These are phyloP conservation scores for Dactylis glomerata DNA, from an alignment of 176 grass and related monocot species.

Conservation along the genomic window DNA sequence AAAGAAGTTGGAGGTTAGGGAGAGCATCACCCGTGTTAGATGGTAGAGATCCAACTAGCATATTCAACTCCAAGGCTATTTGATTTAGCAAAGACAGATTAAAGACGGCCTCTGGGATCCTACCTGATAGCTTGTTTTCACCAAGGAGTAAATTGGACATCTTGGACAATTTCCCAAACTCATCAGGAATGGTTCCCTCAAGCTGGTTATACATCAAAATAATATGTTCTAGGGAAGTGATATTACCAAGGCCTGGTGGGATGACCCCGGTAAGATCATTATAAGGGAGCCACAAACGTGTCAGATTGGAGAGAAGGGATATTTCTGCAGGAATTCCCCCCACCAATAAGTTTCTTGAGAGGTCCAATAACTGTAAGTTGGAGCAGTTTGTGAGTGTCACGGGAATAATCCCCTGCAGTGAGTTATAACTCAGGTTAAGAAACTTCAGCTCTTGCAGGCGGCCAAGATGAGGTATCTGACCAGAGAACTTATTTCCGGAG, in stretches of 20 bases:
- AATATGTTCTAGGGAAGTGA: slow-evolving; percentile 26
- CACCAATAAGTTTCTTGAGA: slow-evolving; percentile 9
- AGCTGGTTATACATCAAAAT: slow-evolving; percentile 12
- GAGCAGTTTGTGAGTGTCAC: slow-evolving; percentile 21
- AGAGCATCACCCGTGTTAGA: slow-evolving; percentile 31
- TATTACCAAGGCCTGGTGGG: slow-evolving; percentile 35
- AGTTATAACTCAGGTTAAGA: not conserved
- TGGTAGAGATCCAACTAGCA: slow-evolving; percentile 3
- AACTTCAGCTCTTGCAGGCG: not conserved
- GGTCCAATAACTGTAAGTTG: slow-evolving; percentile 16
- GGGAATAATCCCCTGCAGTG: slow-evolving; percentile 1
- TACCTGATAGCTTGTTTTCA: slow-evolving; percentile 15
- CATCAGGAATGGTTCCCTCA: slow-evolving; percentile 17
- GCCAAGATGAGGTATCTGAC: not conserved
- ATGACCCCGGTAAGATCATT: slow-evolving; percentile 39
- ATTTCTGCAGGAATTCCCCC: slow-evolving; percentile 32
- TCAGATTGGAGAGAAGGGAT: slow-evolving; percentile 33
- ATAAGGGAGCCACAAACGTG: not conserved
- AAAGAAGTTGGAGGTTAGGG: slow-evolving; percentile 12
- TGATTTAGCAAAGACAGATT: slow-evolving; percentile 11
- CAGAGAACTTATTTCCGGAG: not conserved
- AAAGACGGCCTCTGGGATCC: not conserved
- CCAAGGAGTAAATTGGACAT: slow-evolving; percentile 1
- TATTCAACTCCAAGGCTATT: not conserved
- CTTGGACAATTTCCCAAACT: slow-evolving; percentile 15